Evolutionary conservation across 2,329 filamentous ascomycete species (phyloP).

Genomic region (Penicillium rolfsii): DNA sequence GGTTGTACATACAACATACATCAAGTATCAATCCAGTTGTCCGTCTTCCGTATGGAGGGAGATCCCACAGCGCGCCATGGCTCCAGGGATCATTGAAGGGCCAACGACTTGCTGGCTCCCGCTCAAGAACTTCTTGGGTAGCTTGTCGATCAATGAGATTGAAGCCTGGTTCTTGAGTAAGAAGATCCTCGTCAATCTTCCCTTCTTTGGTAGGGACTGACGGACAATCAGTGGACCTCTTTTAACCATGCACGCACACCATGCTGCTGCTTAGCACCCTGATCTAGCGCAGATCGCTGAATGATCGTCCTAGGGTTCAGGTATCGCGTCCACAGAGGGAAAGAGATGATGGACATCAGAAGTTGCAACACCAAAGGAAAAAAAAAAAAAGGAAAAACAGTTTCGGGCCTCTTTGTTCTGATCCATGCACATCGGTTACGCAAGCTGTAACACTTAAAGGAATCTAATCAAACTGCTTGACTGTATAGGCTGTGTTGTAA

Average conservation of each 20-base stretch:
- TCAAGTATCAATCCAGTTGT: neutral
- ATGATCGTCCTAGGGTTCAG: conserved; percentile 15
- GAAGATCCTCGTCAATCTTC: conserved; percentile 22
- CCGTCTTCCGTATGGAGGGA: neutral
- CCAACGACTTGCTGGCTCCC: conserved; percentile 5
- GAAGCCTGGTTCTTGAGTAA: conserved; percentile 8
- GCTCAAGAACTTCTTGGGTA: conserved; percentile 19
- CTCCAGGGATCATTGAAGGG: neutral
- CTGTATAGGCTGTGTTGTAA: too few relatives aligned
- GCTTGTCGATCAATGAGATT: conserved; percentile 19
- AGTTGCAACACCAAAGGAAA: neutral
- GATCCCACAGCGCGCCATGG: neutral
- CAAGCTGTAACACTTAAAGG: neutral
- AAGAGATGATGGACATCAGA: neutral
- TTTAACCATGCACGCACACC: conserved; percentile 18
- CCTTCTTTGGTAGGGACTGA: conserved; percentile 28
- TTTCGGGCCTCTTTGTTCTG: neutral
- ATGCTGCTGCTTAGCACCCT: conserved; percentile 13
- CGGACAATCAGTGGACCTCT: conserved; percentile 36
- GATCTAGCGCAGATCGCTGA: conserved; percentile 12
- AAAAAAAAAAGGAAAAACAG: neutral
- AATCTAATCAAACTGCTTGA: neutral
- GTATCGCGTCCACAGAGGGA: neutral
- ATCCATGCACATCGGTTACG: neutral
- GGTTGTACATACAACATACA: neutral